Evolutionary conservation across 129 eudicot genomes (phyloP), one percentile per base, ranked within the genome.

Genomic region (Rutidosis leptorrhynchoides): DNA sequence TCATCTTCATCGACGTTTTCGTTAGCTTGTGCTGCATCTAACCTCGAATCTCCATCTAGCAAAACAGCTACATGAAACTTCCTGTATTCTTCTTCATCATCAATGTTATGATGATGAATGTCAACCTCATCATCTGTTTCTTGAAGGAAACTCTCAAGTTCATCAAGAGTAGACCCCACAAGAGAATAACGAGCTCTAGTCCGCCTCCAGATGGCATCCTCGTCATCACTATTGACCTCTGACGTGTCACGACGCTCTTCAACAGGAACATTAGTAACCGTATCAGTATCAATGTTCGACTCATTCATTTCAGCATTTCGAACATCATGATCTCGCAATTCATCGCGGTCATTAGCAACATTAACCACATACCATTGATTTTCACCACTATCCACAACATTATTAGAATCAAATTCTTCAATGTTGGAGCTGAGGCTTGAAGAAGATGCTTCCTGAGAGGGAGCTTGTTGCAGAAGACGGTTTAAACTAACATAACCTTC

Each of bases 121-220:
- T 92, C 98, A 54, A 85, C 98, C 54, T 92, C 98, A 10, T 92
- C 98, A 75, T 92, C 98, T 23, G 98, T 83, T 83, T 92, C 98
- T 86, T 92, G 98, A 67, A 92, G 91, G 65, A 92, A 92, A 57
- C 91, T 88, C 80, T 92, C 98, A 15, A 92, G 94, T 78, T 92
- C 96, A 83, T 92, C 98, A 22, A 92, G 96, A 11, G 98, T 88
- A 70, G 86, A 92, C 42, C 89, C 77, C 63, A 89, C 98, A 64
- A 92, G 98, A 66, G 98, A 92, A 79, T 88, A 92, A 5, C 96
- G 95, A 45, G 98, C 98, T 77, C 98, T 82, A 25, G 98, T 92
- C 2, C 98, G 91, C 82, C 70, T 79, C 80, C 90, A 92, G 56
- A 92, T 92, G 57, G 98, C 98, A 79, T 83, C 96, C 58, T 88